A percentile compares a stretch with the other conserved stretches of the same genome.
Evolutionary conservation across 768 basidiomycete genomes (phyloP).

Genomic region (Mycena haematopus): DNA sequence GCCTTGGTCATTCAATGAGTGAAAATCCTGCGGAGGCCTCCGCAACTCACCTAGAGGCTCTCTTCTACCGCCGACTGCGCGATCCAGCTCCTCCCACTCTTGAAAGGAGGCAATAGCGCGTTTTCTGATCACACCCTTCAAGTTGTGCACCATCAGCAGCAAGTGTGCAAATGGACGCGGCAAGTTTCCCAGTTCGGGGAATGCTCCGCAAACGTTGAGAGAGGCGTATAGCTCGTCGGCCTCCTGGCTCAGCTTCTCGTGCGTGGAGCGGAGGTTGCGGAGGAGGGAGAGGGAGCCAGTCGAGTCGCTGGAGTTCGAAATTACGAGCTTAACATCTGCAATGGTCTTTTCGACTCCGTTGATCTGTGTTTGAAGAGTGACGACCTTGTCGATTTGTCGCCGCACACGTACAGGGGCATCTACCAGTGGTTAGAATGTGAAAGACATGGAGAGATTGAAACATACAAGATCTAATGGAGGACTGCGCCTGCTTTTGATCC

Average conservation of each 20-base stretch:
- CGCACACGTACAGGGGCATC: conserved; percentile 39
- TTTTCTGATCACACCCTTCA: conserved; percentile 47
- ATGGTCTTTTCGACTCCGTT: conserved; percentile 35
- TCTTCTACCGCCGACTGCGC: conserved; percentile 38
- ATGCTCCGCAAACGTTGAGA: conserved; percentile 40
- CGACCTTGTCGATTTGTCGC: conserved; percentile 40
- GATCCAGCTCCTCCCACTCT: conserved; percentile 45
- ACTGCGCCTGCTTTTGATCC: conserved; percentile 39
- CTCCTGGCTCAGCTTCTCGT: conserved; percentile 30
- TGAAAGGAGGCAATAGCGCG: conserved; percentile 42
- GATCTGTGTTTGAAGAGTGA: conserved; percentile 38
- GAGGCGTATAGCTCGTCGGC: conserved; percentile 42
- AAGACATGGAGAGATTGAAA: conserved; percentile 6
- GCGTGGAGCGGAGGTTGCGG: conserved; percentile 29
- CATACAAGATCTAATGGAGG: conserved; percentile 38
- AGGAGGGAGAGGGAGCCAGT: conserved; percentile 27
- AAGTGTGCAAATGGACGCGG: conserved; percentile 37
- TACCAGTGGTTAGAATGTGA: conserved; percentile 10
- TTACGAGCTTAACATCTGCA: conserved; percentile 12
- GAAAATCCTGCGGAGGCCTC: neutral
- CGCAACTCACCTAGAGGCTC: conserved; percentile 40
- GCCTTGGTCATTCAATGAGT: conserved; percentile 28
- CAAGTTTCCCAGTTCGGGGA: conserved; percentile 41
- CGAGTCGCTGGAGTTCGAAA: conserved; percentile 18
- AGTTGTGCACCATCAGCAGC: conserved; percentile 42